Evolutionary conservation across 2,329 filamentous ascomycete genomes (phyloP).

Genomic region (Meredithiella fracta): DNA sequence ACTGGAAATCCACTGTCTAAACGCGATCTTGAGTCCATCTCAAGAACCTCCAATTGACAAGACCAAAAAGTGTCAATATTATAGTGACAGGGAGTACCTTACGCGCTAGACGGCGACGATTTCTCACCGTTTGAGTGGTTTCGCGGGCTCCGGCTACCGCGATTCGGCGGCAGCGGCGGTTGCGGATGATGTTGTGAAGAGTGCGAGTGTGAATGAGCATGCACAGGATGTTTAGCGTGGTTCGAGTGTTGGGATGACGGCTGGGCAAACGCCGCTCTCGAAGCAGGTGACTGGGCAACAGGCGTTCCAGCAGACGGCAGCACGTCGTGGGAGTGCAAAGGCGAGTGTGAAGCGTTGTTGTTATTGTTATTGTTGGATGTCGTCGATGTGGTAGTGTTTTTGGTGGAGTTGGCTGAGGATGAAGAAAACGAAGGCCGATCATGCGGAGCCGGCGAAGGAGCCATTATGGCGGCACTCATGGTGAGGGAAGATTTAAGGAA

Average conservation of each 20-base stretch:
- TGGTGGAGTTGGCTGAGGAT: constrained; percentile 12
- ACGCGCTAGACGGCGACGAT: constrained; percentile 44
- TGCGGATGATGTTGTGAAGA: constrained; percentile 1
- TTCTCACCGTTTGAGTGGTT: constrained; percentile 25
- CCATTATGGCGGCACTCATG: constrained; percentile 56
- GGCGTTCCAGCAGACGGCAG: constrained; percentile 19
- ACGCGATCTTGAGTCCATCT: too few relatives aligned
- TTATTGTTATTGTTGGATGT: too few relatives aligned
- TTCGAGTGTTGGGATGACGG: constrained; percentile 28
- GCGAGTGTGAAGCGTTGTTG: constrained; percentile 8
- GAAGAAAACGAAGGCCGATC: constrained; percentile 36
- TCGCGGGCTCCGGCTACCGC: constrained; percentile 15
- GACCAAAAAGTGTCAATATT: constrained; percentile 1
- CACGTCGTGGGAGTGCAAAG: constrained; percentile 25
- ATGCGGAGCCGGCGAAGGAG: constrained; percentile 50
- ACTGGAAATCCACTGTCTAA: too few relatives aligned
- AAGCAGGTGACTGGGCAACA: constrained; percentile 28
- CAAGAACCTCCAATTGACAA: neutral
- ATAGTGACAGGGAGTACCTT: constrained; percentile 21
- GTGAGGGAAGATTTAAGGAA: constrained; percentile 19
- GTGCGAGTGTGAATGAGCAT: neutral
- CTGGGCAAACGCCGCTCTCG: constrained; percentile 35
- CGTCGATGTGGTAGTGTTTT: constrained; percentile 10
- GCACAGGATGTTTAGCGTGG: constrained; percentile 2
- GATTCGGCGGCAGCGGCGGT: constrained; percentile 10